Evolutionary conservation across 2,329 filamentous ascomycete genomes (phyloP), one percentile per base, ranked within the genome.

Genomic region (Diaporthe nobilis): DNA sequence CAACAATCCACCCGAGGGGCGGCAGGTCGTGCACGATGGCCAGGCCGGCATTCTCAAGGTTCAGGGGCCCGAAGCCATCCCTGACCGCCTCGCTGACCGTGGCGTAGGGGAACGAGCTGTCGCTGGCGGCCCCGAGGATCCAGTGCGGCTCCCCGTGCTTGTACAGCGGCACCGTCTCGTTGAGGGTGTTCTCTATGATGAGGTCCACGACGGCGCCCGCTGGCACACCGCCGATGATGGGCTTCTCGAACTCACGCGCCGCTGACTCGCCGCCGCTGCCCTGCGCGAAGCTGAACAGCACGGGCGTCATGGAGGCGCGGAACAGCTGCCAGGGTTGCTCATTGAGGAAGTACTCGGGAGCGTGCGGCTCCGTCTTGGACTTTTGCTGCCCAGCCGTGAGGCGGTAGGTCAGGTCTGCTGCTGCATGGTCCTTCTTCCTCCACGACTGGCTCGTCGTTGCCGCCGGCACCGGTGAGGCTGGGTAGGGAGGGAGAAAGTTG

Each of bases 121-220:
- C 37, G 9, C n/a, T 58, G 1, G n/a, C 55, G 1, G 76, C 61
- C 13, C 79, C 79, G 2, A 80, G 71, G 1, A 80, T 61, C 78
- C 77, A 80, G 0, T 78, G 73, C 5, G 79, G 75, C 7, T 77
- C 76, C 1, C 76, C 78, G 60, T 79, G 79, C 74, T 80, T 80
- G 68, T 80, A 80, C 10, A 80, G 67, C 5, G 73, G 73, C 28
- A 74, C 22, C n/a, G 73, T 63, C 37, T 74, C 73, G 20, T 74
- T 63, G 55, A 75, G 47, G 4, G 17, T 31, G 34, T 75, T 75
- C 57, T 65, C 25, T 13, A 75, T 72, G 34, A 75, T 65, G 1
- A 75, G 25, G n/a, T 75, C 77, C 15, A 79, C 75, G 4, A 80
- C 77, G 8, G 75, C 76, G 5, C 78, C 78, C 2, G 20, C 67